phyloP scores from a whole-genome alignment of 305 asterid genomes.

The Fraxinus angustifolia region DNA sequence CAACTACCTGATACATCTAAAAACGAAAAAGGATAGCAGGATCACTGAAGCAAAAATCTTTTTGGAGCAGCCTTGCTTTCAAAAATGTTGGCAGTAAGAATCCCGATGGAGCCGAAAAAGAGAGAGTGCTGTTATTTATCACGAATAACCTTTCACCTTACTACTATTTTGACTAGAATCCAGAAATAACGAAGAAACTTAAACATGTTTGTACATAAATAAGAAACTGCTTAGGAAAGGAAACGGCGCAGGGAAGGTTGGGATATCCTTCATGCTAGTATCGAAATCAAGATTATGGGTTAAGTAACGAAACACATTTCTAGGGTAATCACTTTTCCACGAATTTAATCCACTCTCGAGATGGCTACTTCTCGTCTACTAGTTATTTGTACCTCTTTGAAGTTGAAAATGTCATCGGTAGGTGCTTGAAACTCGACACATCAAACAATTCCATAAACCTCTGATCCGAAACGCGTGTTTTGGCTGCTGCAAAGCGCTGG shows the following conservation, averaged over 20 bases:
- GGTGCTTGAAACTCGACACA: slow-evolving; percentile 37
- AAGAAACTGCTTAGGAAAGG: neutral
- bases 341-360: neutral
- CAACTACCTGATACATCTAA: neutral
- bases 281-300: neutral
- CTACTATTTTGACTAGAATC: neutral
- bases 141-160: neutral
- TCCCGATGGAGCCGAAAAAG: neutral
- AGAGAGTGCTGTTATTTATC: neutral
- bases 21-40: neutral
- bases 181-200: neutral
- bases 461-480: slow-evolving; percentile 57
- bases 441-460: slow-evolving; percentile 66
- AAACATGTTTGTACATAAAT: neutral
- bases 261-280: neutral
- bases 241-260: neutral
- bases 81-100: neutral
- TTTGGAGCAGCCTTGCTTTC: neutral
- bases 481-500: slow-evolving; percentile 63
- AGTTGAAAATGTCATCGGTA: slow-evolving; percentile 30
- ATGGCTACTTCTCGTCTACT: neutral
- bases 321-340: neutral
- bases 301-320: neutral
- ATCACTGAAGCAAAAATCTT: neutral
- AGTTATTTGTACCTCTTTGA: slow-evolving; percentile 33